These are phyloP conservation scores for Fusarium continuum DNA, from an alignment of 2,329 filamentous ascomycete genomes.

Conservation along the genomic window DNA sequence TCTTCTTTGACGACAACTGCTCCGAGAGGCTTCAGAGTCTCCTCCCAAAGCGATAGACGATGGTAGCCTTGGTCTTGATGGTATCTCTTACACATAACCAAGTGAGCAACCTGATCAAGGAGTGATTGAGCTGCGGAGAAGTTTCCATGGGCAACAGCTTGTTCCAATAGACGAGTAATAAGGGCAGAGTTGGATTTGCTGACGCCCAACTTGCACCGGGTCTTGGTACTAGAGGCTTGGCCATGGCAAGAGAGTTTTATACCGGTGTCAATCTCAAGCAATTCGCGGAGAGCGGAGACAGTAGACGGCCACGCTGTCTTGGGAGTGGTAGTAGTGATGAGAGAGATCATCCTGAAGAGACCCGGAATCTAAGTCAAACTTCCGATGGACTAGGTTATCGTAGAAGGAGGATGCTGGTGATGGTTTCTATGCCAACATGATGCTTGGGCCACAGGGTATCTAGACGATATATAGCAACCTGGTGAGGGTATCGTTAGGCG, in stretches of 20 bases:
- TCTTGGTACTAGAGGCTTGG: neutral
- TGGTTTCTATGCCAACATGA: slow-evolving; percentile 33
- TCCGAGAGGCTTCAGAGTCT: slow-evolving; percentile 1
- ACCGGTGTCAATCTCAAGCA: slow-evolving; percentile 13
- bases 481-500: slow-evolving; percentile 8
- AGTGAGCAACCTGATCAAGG: slow-evolving; percentile 20
- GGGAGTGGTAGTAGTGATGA: neutral
- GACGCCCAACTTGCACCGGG: neutral
- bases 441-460: neutral
- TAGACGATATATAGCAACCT: slow-evolving; percentile 34
- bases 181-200: neutral
- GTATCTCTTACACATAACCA: slow-evolving; percentile 27
- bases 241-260: slow-evolving; percentile 21
- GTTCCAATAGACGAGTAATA: slow-evolving; percentile 12
- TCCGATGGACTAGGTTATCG: neutral
- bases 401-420: neutral
- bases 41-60: slow-evolving; percentile 24
- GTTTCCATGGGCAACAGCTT: slow-evolving; percentile 12
- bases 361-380: neutral
- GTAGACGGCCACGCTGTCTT: slow-evolving; percentile 17
- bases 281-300: neutral
- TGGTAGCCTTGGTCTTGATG: neutral
- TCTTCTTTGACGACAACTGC: slow-evolving; percentile 11
- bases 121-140: slow-evolving; percentile 20
- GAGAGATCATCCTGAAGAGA: slow-evolving; percentile 13